Conservation (phyloP, 2,329 filamentous ascomycete genomes). For the Harringtonia lauricola region DNA sequence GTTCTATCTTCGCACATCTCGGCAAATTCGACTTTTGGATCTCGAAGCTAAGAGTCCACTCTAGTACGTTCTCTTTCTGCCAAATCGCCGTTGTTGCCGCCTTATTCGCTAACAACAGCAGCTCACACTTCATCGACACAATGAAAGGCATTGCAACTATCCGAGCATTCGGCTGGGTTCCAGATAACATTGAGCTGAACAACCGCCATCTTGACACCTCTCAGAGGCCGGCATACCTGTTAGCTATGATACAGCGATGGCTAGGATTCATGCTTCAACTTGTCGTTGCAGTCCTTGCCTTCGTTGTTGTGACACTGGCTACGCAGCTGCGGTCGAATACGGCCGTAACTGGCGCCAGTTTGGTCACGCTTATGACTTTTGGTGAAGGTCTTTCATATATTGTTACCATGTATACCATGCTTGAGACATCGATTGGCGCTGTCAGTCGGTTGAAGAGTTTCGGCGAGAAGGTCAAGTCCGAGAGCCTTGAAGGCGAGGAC, state of each 20-base stretch:
- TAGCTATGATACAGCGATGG: conserved; percentile 48
- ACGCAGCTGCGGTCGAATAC: conserved; percentile 27
- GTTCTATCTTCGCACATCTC: conserved; percentile 48
- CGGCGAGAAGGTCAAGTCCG: conserved; percentile 15
- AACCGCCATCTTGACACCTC: conserved; percentile 38
- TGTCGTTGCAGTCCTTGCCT: conserved; percentile 35
- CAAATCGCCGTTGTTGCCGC: too few species aligned
- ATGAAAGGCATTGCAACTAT: conserved; percentile 44
- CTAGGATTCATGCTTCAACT: conserved; percentile 38
- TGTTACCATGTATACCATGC: conserved; percentile 21
- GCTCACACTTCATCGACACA: conserved; percentile 39
- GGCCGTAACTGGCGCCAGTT: conserved; percentile 26
- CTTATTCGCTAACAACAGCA: too few species aligned
- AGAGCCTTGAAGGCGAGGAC: conserved; percentile 15
- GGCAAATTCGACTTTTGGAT: conserved; percentile 49
- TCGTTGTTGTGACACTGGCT: conserved; percentile 35
- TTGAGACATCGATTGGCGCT: conserved; percentile 24
- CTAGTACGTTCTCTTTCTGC: conserved; percentile 26
- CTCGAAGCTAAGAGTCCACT: conserved; percentile 50
- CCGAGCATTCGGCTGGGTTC: conserved; percentile 44
- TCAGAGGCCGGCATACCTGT: conserved; percentile 45
- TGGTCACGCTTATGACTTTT: conserved; percentile 27
- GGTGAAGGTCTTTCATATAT: conserved; percentile 19
- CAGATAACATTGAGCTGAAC: conserved; percentile 30
- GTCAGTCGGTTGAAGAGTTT: conserved; percentile 21